Base-by-base conservation (phyloP, 2,329 filamentous ascomycete species). In the Talaromyces sp. region DNA sequence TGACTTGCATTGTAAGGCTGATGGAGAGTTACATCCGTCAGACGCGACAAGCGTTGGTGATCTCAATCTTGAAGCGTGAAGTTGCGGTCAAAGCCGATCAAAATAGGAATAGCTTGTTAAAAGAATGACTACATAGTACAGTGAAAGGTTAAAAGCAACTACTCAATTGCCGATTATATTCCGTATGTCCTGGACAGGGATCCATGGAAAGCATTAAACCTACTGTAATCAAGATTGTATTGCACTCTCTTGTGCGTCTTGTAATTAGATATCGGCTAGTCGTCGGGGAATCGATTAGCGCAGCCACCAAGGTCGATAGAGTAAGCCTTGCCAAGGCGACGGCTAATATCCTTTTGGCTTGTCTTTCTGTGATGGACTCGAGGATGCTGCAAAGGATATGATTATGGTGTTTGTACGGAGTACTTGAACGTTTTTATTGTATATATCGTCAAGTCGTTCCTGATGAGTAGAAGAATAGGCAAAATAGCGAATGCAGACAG, bases 251-350 rank as follows among this genome's bases (percentile, higher is more conserved):
- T n/a, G n/a, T n/a, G n/a, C n/a, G n/a, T n/a, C n/a, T n/a, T n/a
- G n/a, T n/a, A n/a, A n/a, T n/a, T n/a, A n/a, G n/a, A n/a, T n/a
- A n/a, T 39, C 11, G 4, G 35, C 48, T 52, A 52, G 33, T 52
- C 28, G 46, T 28, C 54, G 54, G 54, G 54, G 35, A 56, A 56
- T 43, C 54, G 45, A 50, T 48, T 56, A 50, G 54, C 54, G 54
- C 54, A 50, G 54, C 54, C 54, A 43, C 43, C n/a, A 25, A 25
- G 15, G 19, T 25, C 19, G 40, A 33, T 13, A 22, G 31, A 55
- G 17, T n/a, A 55, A 45, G 37, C 51, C 37, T 22, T 37, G 31
- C 31, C 53, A 37, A 46, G 25, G 28, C 43, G 9, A 10, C 36
- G 25, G 28, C 43, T n/a, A 5, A 10, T 46, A 28, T 55, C 17